Evolutionary conservation across 2,329 filamentous ascomycete species (phyloP), one percentile per base, ranked within the genome.

Genomic region (Pseudogymnoascus destructans): DNA sequence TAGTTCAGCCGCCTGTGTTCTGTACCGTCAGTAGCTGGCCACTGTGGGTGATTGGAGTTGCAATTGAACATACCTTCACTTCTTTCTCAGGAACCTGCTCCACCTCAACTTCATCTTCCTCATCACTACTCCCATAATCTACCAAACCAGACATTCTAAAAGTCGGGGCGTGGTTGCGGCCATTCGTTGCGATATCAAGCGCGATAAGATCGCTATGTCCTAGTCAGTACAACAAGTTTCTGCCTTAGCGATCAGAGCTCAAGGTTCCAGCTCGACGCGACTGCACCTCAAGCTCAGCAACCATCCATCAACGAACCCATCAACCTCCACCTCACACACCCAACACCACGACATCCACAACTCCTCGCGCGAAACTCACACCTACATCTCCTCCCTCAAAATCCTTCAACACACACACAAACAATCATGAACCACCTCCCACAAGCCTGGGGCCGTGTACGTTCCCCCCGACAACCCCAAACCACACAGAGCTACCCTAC

Each of bases 371-470:
- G 17, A 21, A 57, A 11, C 60, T 10, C 11, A 35, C 59, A 58
- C 30, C 25, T 17, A 55, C 58, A 60, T 23, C 57, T 46, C 58
- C 57, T 23, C 27, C 54, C 59, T 19, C 25, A 17, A 54, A 21
- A 60, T 56, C 49, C 46, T 55, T 30, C 49, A 56, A 15, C 55
- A 36, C 33, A 57, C n/a, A 60, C 55, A 55, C 42, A 11, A 33
- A 33, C 58, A 64, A 56, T 25, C 64, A 87, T 87, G 84, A 84
- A 87, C 73, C 84, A 87, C 73, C 79, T 83, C 73, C 84, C 84
- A 69, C 81, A 86, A 75, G 79, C 79, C 69, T 87, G 84, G 84
- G 84, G 84, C 64, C 81, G 84, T 75, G 83, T 86, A 79, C 70
- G 82, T 75, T 61, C 57, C 35, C 49, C 23, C 30, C 58, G 33